Percentiles rank a stretch among this genome's conserved stretches.
These are phyloP conservation scores for Plasmodium knowlesi DNA, from an alignment of 169 alveolate species.

Conservation along the genomic window DNA sequence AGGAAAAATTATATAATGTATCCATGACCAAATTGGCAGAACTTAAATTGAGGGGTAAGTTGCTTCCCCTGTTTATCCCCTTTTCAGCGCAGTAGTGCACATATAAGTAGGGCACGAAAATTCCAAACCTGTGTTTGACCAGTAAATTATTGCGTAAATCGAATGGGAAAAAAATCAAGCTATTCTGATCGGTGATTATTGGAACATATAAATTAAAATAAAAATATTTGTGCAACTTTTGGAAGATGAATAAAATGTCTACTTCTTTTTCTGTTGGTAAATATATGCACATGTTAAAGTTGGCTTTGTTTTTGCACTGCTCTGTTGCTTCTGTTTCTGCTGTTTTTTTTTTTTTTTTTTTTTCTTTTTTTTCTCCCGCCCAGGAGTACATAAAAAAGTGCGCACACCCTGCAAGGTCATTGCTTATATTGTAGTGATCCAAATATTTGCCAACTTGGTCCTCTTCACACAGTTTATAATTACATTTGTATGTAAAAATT, in stretches of 20 bases:
- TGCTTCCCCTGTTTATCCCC: not conserved
- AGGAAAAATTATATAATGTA: constrained; percentile 15
- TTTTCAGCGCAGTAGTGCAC: not conserved
- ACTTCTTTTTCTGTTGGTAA: constrained; percentile 61
- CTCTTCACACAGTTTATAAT: constrained; percentile 1
- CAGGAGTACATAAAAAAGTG: constrained; percentile 6
- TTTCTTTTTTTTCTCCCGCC: not conserved
- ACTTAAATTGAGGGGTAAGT: constrained; percentile 16
- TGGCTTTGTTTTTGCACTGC: not conserved
- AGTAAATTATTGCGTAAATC: constrained; percentile 28
- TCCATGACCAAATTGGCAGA: constrained; percentile 10
- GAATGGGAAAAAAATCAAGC: constrained; percentile 58
- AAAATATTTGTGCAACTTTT: constrained; percentile 35
- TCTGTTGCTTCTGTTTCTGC: not conserved
- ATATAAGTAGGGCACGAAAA: constrained; percentile 41
- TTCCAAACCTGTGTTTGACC: constrained; percentile 27
- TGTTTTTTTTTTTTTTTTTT: not conserved
- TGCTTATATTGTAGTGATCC: not conserved
- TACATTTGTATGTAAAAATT: constrained; percentile 27
- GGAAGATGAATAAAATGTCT: constrained; percentile 50
- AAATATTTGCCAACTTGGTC: not conserved
- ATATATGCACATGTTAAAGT: constrained; percentile 59
- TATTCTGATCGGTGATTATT: constrained; percentile 19
- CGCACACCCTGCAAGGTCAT: not conserved
- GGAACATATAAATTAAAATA: constrained; percentile 45